Percentiles rank a stretch among this genome's conserved stretches.
Evolutionary conservation across 495 filamentous ascomycete genomes (phyloP).

Genomic region (Penicillium robsamsonii): DNA sequence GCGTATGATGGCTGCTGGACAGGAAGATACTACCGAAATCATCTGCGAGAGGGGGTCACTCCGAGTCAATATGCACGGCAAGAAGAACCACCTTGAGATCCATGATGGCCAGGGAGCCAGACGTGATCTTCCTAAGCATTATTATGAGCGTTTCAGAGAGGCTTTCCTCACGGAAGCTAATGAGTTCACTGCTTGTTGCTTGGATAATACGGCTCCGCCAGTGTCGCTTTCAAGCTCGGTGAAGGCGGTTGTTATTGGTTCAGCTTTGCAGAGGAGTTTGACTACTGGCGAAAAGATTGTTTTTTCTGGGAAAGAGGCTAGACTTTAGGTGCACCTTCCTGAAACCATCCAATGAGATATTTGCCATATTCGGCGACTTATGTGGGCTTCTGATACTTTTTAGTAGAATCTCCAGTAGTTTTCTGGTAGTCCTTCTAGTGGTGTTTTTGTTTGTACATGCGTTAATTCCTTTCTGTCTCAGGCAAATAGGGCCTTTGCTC

Average conservation of each 20-base stretch:
- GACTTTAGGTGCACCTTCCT: slow-evolving; percentile 4
- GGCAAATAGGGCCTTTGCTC: no score
- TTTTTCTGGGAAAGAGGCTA: slow-evolving; percentile 32
- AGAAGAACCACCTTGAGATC: slow-evolving; percentile 55
- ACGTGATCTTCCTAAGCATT: slow-evolving; percentile 52
- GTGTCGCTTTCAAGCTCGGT: slow-evolving; percentile 29
- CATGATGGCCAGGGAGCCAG: slow-evolving; percentile 43
- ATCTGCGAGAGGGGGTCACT: neutral
- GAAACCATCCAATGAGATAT: no score
- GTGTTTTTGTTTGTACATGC: no score
- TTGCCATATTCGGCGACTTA: no score
- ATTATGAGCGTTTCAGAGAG: slow-evolving; percentile 55
- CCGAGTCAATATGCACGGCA: slow-evolving; percentile 44
- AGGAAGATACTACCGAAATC: slow-evolving; percentile 56
- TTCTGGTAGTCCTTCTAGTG: no score
- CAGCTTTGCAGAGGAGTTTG: slow-evolving; percentile 38
- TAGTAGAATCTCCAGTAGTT: no score
- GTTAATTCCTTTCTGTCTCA: no score
- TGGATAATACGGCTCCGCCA: slow-evolving; percentile 51
- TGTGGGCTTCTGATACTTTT: no score
- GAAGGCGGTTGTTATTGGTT: slow-evolving; percentile 34
- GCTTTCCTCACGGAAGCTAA: slow-evolving; percentile 59
- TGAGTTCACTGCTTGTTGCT: slow-evolving; percentile 51
- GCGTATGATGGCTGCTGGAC: slow-evolving; percentile 61
- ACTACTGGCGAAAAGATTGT: slow-evolving; percentile 36